Evolutionary conservation across 371 early-diverging fungal species (phyloP), one percentile per base, ranked within the genome.

Genomic region (Blakeslea trispora): DNA sequence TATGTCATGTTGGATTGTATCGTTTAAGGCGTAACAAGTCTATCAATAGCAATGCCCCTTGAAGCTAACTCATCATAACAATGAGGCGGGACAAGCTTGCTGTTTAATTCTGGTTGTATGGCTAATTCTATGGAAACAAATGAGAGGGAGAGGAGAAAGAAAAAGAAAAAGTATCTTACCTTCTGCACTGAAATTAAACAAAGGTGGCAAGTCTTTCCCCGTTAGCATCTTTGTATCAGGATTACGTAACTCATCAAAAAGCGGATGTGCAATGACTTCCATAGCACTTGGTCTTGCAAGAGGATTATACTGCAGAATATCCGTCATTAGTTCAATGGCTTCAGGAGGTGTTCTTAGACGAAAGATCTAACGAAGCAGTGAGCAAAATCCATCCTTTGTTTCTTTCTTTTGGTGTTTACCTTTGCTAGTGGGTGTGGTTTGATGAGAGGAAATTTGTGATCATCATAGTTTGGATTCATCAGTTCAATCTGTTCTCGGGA

Each of bases 291-390:
- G 82, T 57, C 99, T 86, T 41, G 82, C 74, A 35, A 83, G 73
- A 1, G 99, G 99, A 48, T 97, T 95, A 79, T 99, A 99, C 52
- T 94, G 92, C 45, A 99, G 77, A 47, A 99, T 84, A 50, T 81
- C 85, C 22, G 88, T 79, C 49, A 99, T 84, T 37, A 99, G 79
- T 51, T 93, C 94, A 57, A 97, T 80, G 4, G 95, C 90, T 60
- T 95, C 96, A 35, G 89, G 84, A 24, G 89, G 81, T 44, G 90
- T 85, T 52, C 64, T 59, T 41, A 59, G 43, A 43, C 64, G 50
- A 45, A 64, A 64, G 3, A 64, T 55, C 64, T 63, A 37, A 21
- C 8, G 14, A 5, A 31, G n/a, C 10, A 42, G 28, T 17, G 41
- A 34, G 32, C 2, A 28, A 13, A 13, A 32, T 21, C 4, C n/a